Percentiles rank a stretch among this genome's conserved stretches.
phyloP scores from a whole-genome alignment of 139 green algal genomes.

The Microglena sp. region DNA sequence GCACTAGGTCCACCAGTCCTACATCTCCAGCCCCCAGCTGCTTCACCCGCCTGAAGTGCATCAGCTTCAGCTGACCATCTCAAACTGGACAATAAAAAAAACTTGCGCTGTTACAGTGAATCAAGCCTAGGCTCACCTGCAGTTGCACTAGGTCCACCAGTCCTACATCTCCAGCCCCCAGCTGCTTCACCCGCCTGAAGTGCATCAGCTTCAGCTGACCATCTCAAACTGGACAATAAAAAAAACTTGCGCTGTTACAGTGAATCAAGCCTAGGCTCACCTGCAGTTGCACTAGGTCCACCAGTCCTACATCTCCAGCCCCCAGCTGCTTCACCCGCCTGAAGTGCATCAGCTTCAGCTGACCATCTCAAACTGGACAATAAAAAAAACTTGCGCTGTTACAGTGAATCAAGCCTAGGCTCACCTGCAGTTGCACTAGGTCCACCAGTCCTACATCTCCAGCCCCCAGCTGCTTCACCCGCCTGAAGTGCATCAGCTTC shows the following conservation, averaged over 20 bases:
- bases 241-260: too few relatives aligned
- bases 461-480: slow-evolving; percentile 79
- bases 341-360: slow-evolving; percentile 80
- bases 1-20: slow-evolving; percentile 72
- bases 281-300: slow-evolving; percentile 62
- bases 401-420: too few relatives aligned
- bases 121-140: too few relatives aligned
- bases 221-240: too few relatives aligned
- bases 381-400: too few relatives aligned
- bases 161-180: slow-evolving; percentile 82
- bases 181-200: slow-evolving; percentile 80
- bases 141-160: slow-evolving; percentile 70
- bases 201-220: slow-evolving; percentile 69
- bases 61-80: slow-evolving; percentile 68
- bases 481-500: slow-evolving; percentile 73
- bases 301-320: slow-evolving; percentile 77
- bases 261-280: too few relatives aligned
- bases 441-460: slow-evolving; percentile 89
- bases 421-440: slow-evolving; percentile 35
- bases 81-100: too few relatives aligned
- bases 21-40: slow-evolving; percentile 86
- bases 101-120: too few relatives aligned
- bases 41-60: slow-evolving; percentile 76
- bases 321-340: slow-evolving; percentile 79
- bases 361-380: too few relatives aligned